Conservation (phyloP, 345 rosid species). For the Acer yangbiense region DNA sequence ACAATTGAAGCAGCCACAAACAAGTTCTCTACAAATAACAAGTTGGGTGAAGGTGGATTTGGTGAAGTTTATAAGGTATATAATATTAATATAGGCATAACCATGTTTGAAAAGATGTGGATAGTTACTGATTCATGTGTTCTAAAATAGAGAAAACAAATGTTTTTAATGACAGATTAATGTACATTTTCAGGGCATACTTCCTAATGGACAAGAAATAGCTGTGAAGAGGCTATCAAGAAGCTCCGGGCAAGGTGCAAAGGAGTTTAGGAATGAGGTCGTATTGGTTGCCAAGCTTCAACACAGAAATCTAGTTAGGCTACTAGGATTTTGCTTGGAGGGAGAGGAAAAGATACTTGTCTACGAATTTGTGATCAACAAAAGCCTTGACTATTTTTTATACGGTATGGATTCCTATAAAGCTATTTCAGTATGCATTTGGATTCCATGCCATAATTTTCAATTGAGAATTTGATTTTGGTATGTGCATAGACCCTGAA, state of each 20-base stretch:
- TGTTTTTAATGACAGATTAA: too few relatives aligned
- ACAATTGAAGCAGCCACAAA: slow-evolving; percentile 48
- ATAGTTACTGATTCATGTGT: too few relatives aligned
- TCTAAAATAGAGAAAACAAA: not conserved
- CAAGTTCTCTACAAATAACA: slow-evolving; percentile 50
- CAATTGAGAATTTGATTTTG: not conserved
- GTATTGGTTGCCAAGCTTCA: slow-evolving; percentile 46
- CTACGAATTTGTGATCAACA: slow-evolving; percentile 51
- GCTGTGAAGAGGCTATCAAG: slow-evolving; percentile 55
- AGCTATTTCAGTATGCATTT: not conserved
- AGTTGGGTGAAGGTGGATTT: slow-evolving; percentile 75
- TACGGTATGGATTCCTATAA: slow-evolving; percentile 27
- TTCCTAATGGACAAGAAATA: slow-evolving; percentile 34
- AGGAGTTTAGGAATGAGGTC: slow-evolving; percentile 54
- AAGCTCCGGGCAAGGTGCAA: slow-evolving; percentile 42
- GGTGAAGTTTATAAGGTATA: slow-evolving; percentile 54
- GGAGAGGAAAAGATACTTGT: slow-evolving; percentile 50
- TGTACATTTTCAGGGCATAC: slow-evolving; percentile 37
- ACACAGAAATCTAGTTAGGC: slow-evolving; percentile 52
- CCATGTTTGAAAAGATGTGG: too few relatives aligned
- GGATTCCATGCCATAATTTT: too few relatives aligned
- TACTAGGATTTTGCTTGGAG: slow-evolving; percentile 48
- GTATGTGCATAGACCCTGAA: slow-evolving; percentile 34
- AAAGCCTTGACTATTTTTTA: slow-evolving; percentile 45
- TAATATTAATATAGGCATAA: too few relatives aligned